A percentile compares a stretch with the other conserved stretches of the same genome.
These are phyloP conservation scores for Persicaria tinctoria DNA, from an alignment of 148 eudicot species.

Conservation along the genomic window DNA sequence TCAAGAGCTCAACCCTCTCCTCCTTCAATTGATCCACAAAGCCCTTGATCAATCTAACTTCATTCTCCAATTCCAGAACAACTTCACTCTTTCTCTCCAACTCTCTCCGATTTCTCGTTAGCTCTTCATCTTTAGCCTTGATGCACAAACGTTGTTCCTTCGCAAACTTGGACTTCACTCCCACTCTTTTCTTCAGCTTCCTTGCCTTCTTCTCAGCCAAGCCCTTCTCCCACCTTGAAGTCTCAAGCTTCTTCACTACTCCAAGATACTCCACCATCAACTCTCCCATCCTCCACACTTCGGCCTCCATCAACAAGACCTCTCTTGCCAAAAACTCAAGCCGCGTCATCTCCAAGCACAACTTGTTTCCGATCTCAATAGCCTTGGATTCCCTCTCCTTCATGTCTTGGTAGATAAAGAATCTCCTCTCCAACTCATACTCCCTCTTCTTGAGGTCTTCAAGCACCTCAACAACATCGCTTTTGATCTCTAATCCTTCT, in stretches of 20 bases:
- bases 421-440: constrained; percentile 24
- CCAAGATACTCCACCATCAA: constrained; percentile 23
- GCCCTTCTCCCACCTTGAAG: constrained; percentile 24
- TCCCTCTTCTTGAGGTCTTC: constrained; percentile 27
- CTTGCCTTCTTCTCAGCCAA: constrained; percentile 34
- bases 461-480: neutral
- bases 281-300: constrained; percentile 23
- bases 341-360: neutral
- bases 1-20: neutral
- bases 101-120: constrained; percentile 20
- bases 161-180: constrained; percentile 19
- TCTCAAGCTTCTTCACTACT: constrained; percentile 21
- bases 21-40: neutral
- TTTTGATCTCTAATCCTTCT: neutral
- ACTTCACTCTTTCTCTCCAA: constrained; percentile 14
- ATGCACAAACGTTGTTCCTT: constrained; percentile 23
- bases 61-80: neutral
- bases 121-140: constrained; percentile 26
- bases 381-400: constrained; percentile 38
- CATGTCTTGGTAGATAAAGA: constrained; percentile 25
- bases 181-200: constrained; percentile 31
- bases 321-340: neutral
- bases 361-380: constrained; percentile 25
- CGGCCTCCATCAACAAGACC: neutral
- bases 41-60: neutral